Evolutionary conservation across 148 eudicot genomes (phyloP), one percentile per base, ranked within the genome.

Genomic region (Fagopyrum homotropicum): DNA sequence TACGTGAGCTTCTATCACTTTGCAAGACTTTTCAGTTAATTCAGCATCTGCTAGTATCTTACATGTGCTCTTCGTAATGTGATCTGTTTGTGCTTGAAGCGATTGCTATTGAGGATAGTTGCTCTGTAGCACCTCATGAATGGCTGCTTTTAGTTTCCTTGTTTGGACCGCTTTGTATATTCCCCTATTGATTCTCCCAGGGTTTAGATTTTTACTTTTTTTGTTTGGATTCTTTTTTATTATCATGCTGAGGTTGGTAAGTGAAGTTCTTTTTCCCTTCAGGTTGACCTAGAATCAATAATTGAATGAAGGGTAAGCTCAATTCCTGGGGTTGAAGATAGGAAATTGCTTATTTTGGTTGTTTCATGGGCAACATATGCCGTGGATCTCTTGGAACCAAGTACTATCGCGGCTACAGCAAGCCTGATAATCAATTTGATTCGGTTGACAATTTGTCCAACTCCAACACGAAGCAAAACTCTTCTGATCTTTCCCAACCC

Each of bases 321-420:
- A 66, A 6, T 66, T 43, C 12, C 69, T 61, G 43, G 69, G 71
- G 45, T 29, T 66, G 71, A 66, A 43, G 7, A 30, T 66, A 30
- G 71, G 10, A 10, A 43, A 66, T 66, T 29, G 11, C 15, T 9
- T 10, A 72, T 73, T 83, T 73, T 83, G 80, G 79, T 77, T 87
- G 90, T 88, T 88, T 86, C 86, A 90, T 90, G 95, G 95, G 95
- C 88, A 90, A 90, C 77, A 84, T 97, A 84, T 94, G 98, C 93
- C 89, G 97, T 77, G 93, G 95, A 76, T 89, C 97, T 82, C 85
- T 84, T 16, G 90, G 91, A 80, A 82, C 51, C 80, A 87, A 83
- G 81, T 29, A 76, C 77, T 80, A 75, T 52, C 88, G 85, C 89
- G 91, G 88, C 84, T 80, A 82, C 80, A 75, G 45, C 57, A 83